Base-by-base conservation (phyloP, 2,329 filamentous ascomycete species). In the Cladosporium sp. region DNA sequence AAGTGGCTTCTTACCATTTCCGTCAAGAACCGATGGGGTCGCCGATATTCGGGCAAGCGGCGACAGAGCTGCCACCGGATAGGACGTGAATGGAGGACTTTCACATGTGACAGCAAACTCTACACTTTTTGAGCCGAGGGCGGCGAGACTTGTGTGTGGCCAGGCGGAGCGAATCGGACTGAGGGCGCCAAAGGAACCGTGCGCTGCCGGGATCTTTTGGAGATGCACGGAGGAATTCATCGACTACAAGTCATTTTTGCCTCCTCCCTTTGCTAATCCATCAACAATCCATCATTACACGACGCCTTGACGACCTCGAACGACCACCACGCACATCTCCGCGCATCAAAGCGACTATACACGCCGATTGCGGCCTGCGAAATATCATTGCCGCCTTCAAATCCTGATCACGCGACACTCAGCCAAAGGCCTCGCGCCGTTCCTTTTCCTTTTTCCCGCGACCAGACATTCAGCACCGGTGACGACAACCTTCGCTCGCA, bases 361-460 rank as follows among this genome's bases (percentile, higher is more conserved):
- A 22, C 24, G 45, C 45, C 45, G 45, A 48, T 48, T 34, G 45
- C 45, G 45, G 45, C 45, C 45, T 17, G 18, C 18, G 4, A 13
- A 27, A 41, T 38, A 32, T 13, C 8, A 11, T 8, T 17, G 8
- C 27, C 11, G 5, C 37, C 2, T 22, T 24, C 4, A 27, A 27
- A 18, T 22, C 37, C 45, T 48, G 45, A 48, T 48, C 37, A 48
- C 45, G 45, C 45, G 45, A 48, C 45, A 41, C 45, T 32, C 37
- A 17, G n/a, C 27, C n/a, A 18, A 8, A 48, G 45, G 45, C 45
- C 24, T 48, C 37, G 45, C 27, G 45, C 45, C 45, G 45, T 40
- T 32, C 22, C 29, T 38, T 32, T 22, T 6, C 18, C 19, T 32
- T 48, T 32, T 22, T 20, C 13, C 19, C 30, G 45, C 45, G 45